phyloP scores from a whole-genome alignment of 1,139 yeast genomes.

The Blastobotrys persicus region DNA sequence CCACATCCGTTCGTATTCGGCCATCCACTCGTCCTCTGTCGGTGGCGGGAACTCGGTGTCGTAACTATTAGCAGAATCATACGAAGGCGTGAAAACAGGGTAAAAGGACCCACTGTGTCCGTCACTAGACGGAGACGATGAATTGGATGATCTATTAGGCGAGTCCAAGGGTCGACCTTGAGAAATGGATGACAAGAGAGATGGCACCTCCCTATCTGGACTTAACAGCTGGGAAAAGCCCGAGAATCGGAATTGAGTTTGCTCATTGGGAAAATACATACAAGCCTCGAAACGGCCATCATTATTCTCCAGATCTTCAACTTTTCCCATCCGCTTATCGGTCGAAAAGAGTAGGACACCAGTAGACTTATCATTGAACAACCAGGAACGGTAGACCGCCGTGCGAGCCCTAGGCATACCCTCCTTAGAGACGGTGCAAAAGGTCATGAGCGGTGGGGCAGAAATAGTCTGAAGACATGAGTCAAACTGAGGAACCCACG shows the following conservation, averaged over 20 bases:
- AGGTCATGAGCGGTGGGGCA: constrained; percentile 50
- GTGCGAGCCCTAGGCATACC: constrained; percentile 69
- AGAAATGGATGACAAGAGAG: constrained; percentile 13
- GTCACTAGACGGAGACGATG: constrained; percentile 11
- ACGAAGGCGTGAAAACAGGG: constrained; percentile 28
- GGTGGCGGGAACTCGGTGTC: constrained; percentile 45
- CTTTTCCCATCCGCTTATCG: constrained; percentile 67
- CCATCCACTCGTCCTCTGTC: constrained; percentile 59
- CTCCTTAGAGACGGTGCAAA: constrained; percentile 59
- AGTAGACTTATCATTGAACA: constrained; percentile 65
- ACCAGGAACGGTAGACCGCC: constrained; percentile 69
- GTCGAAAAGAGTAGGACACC: constrained; percentile 71
- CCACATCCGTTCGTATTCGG: constrained; percentile 68
- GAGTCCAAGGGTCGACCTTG: constrained; percentile 13
- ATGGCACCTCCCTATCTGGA: constrained; percentile 7
- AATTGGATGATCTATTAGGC: constrained; percentile 12
- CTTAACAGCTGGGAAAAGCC: constrained; percentile 49
- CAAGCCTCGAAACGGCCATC: constrained; percentile 66
- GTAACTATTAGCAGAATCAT: constrained; percentile 14
- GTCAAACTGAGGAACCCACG: constrained; percentile 33
- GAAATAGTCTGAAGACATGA: constrained; percentile 22
- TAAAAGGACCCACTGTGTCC: constrained; percentile 17
- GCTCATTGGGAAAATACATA: constrained; percentile 60
- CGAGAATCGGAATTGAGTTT: constrained; percentile 68
- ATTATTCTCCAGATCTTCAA: constrained; percentile 49